Conservation (phyloP, 1,284 basidiomycete genomes). For the Coniferiporia weirii region DNA sequence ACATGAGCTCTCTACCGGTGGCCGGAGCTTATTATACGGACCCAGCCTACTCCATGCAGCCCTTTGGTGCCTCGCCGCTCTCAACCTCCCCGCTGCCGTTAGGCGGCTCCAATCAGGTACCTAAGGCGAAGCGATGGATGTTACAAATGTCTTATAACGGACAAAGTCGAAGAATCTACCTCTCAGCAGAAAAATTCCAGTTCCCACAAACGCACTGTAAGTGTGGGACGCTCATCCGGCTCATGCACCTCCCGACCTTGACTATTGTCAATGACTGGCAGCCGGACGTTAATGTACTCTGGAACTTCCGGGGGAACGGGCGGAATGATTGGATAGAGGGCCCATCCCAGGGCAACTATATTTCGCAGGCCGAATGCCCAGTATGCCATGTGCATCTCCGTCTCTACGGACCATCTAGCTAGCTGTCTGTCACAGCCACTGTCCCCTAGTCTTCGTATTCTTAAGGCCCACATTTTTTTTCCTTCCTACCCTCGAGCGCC, state of each 20-base stretch:
- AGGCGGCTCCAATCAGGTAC: background rate
- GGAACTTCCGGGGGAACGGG: slow-evolving; percentile 7
- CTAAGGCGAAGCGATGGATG: background rate
- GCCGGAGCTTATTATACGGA: background rate
- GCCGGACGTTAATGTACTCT: slow-evolving; percentile 1
- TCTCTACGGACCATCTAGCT: background rate
- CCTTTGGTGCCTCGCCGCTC: background rate
- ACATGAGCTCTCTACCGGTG: background rate
- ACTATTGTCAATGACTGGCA: background rate
- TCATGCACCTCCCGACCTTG: slow-evolving; percentile 3
- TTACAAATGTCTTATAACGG: background rate
- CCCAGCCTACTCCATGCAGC: background rate
- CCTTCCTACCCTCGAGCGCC: background rate
- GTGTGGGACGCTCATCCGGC: slow-evolving; percentile 2
- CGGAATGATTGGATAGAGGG: slow-evolving; percentile 7
- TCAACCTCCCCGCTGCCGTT: background rate
- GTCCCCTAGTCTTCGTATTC: background rate
- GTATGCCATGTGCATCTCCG: background rate
- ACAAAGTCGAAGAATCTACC: background rate
- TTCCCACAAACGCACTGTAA: slow-evolving; percentile 1
- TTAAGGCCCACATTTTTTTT: background rate
- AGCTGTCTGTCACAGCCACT: background rate
- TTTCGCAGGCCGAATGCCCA: slow-evolving; percentile 2
- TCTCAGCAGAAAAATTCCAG: background rate
- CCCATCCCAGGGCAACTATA: background rate